Percentiles rank a stretch among this genome's conserved stretches.
Evolutionary conservation across 2,329 filamentous ascomycete species (phyloP).

Genomic region (Ceratocystis smalleyi): DNA sequence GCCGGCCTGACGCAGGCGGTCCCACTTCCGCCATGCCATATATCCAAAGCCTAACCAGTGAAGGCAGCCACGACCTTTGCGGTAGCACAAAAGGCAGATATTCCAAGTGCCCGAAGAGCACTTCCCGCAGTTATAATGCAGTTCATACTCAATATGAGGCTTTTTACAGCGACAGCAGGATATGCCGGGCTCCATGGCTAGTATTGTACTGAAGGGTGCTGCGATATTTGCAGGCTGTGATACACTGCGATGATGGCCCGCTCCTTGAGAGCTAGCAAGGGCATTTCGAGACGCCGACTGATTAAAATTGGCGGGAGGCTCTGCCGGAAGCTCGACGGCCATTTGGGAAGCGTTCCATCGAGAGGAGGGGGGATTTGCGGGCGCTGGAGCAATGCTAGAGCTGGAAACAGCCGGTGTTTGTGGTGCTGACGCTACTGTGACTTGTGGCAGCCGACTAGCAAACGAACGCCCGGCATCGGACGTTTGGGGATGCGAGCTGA

Average conservation of each 20-base stretch:
- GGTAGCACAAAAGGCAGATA: slow-evolving; percentile 69
- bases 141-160: slow-evolving; percentile 61
- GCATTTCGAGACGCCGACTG: not conserved
- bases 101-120: slow-evolving; percentile 62
- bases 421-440: slow-evolving; percentile 3
- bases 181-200: slow-evolving; percentile 48
- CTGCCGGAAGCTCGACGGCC: not conserved
- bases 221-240: not conserved
- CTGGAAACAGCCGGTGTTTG: not conserved
- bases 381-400: not conserved
- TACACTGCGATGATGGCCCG: slow-evolving; percentile 5
- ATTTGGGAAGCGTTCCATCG: not conserved
- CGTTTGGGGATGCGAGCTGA: not conserved
- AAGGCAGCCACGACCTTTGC: slow-evolving; percentile 57
- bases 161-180: slow-evolving; percentile 56
- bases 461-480: slow-evolving; percentile 8
- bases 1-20: slow-evolving; percentile 28
- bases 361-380: not conserved
- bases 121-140: slow-evolving; percentile 67
- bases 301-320: not conserved
- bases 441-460: slow-evolving; percentile 11
- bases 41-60: slow-evolving; percentile 83
- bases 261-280: not conserved
- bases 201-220: not conserved
- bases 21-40: slow-evolving; percentile 52